A percentile compares a stretch with the other conserved stretches of the same genome.
Conservation (phyloP, 148 eudicot genomes). For the Beta vulgaris region DNA sequence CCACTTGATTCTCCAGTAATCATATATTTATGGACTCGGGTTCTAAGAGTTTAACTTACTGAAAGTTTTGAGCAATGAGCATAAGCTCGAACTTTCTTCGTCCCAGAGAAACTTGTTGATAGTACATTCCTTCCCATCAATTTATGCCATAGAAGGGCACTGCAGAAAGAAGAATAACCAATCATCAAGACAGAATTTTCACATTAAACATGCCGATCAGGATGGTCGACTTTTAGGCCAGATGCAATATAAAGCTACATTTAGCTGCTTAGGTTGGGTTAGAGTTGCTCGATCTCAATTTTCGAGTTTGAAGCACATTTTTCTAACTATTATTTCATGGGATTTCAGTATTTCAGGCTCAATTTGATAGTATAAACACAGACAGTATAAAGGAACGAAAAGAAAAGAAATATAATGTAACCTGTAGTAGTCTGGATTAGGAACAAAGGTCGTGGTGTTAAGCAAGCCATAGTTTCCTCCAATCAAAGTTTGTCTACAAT, state of each 20-base stretch:
- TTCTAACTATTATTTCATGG: too few species aligned
- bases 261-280: too few species aligned
- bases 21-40: not conserved
- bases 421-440: slow-evolving; percentile 98
- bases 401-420: too few species aligned
- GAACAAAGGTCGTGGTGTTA: slow-evolving; percentile 68
- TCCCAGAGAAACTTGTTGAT: slow-evolving; percentile 58
- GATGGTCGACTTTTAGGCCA: too few species aligned
- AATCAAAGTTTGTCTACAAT: slow-evolving; percentile 77
- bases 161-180: slow-evolving; percentile 28
- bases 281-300: too few species aligned
- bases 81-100: slow-evolving; percentile 61
- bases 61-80: slow-evolving; percentile 84
- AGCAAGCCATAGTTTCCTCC: slow-evolving; percentile 97
- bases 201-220: too few species aligned
- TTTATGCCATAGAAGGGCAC: slow-evolving; percentile 92
- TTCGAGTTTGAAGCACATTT: too few species aligned
- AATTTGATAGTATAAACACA: too few species aligned
- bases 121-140: slow-evolving; percentile 79
- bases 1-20: too few species aligned
- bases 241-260: too few species aligned
- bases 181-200: slow-evolving; percentile 6
- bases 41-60: slow-evolving; percentile 36
- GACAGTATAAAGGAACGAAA: too few species aligned
- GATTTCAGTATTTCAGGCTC: too few species aligned